Evolutionary conservation across 805 yeast genomes (phyloP).

Genomic region (Myxozyma geophila): DNA sequence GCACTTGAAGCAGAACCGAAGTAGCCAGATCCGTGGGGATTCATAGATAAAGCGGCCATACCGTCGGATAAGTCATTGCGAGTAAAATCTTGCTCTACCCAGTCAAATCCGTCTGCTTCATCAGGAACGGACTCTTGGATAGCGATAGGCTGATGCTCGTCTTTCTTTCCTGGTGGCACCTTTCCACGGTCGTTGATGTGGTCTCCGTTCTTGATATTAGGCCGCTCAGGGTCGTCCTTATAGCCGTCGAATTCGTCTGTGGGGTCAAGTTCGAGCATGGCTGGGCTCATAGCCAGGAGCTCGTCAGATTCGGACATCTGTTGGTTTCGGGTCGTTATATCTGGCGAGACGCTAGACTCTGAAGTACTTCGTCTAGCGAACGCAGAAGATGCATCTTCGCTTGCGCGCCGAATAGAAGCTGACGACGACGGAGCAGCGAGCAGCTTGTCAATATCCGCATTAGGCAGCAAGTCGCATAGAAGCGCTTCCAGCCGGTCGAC

Average conservation of each 20-base stretch:
- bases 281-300: conserved; percentile 10
- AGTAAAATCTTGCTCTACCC: conserved; percentile 57
- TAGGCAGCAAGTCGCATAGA: conserved; percentile 52
- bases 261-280: conserved; percentile 7
- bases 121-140: conserved; percentile 48
- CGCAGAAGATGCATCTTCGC: conserved; percentile 20
- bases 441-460: conserved; percentile 52
- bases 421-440: conserved; percentile 35
- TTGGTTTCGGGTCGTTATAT: conserved; percentile 3
- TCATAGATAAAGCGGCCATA: conserved; percentile 63
- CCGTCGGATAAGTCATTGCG: conserved; percentile 53
- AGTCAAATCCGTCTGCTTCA: conserved; percentile 60
- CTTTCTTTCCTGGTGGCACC: neutral
- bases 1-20: conserved; percentile 69
- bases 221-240: neutral
- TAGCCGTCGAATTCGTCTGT: conserved; percentile 4
- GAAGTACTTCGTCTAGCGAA: conserved; percentile 10
- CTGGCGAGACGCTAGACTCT: conserved; percentile 26
- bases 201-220: neutral
- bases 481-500: conserved; percentile 54
- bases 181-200: neutral
- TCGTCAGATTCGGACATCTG: conserved; percentile 22
- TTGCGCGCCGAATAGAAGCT: conserved; percentile 28
- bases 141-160: conserved; percentile 29
- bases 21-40: conserved; percentile 62